Evolutionary conservation across 1,284 basidiomycete species (phyloP), one percentile per base, ranked within the genome.

Genomic region (Fomitopsis schrenkii): DNA sequence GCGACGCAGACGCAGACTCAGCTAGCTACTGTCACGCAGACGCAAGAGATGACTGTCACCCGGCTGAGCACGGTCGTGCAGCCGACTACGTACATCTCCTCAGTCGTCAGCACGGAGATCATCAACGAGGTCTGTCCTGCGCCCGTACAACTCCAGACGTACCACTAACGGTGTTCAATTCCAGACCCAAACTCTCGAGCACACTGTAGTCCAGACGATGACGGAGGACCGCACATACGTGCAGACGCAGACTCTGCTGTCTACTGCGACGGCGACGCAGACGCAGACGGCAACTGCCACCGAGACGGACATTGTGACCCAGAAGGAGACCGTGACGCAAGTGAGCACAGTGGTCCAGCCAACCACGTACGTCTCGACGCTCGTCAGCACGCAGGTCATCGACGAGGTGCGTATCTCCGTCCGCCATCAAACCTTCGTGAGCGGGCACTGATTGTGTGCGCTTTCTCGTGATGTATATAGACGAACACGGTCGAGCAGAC

Each of bases 321-420:
- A 69, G 59, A 61, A 64, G 57, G 65, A 70, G 61, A 73, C 72
- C 45, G 67, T 74, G 63, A 74, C 72, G 40, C 56, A 68, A 48
- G 48, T 72, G 63, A 72, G 70, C 67, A 73, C 72, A 38, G 41
- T 69, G 60, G 64, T 70, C 38, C 63, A 74, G 68, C 71, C 72
- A 14, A 87, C 85, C 14, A 88, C 86, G 12, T 86, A 80, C 72
- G 77, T 77, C 62, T 81, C 75, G 44, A 75, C 81, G 48, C 84
- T 76, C 71, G 80, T 86, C 57, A 79, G 76, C 70, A 88, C 86
- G 40, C 64, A 80, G 62, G 79, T 86, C 70, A 80, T 85, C 59
- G 82, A 88, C 69, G 82, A 85, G 66, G 82, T 83, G 45, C 6
- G 62, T 69, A n/a, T 19, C 33, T 6, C 68, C 12, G 35, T 9